These are phyloP conservation scores for Boletus rubropictus DNA, from an alignment of 768 basidiomycete genomes.

Conservation along the genomic window DNA sequence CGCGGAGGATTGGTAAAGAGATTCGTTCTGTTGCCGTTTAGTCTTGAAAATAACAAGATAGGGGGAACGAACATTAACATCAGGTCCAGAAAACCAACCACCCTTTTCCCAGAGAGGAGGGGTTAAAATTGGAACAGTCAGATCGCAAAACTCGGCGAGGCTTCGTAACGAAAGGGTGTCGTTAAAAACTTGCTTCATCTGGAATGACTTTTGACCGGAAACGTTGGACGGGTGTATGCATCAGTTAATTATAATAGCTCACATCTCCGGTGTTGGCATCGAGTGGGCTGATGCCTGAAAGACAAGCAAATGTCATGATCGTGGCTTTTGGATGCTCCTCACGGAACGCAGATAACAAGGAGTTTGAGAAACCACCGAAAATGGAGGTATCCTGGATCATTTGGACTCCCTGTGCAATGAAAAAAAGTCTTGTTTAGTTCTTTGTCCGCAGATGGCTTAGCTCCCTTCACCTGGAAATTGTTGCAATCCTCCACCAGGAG, in stretches of 20 bases:
- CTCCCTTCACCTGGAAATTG: slow-evolving; percentile 52
- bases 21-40: slow-evolving; percentile 25
- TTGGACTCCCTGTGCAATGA: slow-evolving; percentile 59
- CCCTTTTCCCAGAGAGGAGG: slow-evolving; percentile 39
- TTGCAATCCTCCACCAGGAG: slow-evolving; percentile 71
- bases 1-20: slow-evolving; percentile 49
- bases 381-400: slow-evolving; percentile 52
- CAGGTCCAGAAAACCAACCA: slow-evolving; percentile 22
- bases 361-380: slow-evolving; percentile 61
- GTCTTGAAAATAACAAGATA: slow-evolving; percentile 4
- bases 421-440: neutral
- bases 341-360: slow-evolving; percentile 53
- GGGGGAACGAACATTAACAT: slow-evolving; percentile 16
- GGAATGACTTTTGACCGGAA: slow-evolving; percentile 27
- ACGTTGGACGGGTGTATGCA: slow-evolving; percentile 1
- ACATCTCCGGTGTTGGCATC: slow-evolving; percentile 41
- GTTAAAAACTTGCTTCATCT: slow-evolving; percentile 46
- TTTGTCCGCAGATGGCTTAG: neutral
- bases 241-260: slow-evolving; percentile 18
- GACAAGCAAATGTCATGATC: slow-evolving; percentile 48
- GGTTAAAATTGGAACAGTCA: slow-evolving; percentile 47
- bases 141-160: slow-evolving; percentile 43
- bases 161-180: slow-evolving; percentile 56
- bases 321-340: slow-evolving; percentile 69
- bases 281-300: slow-evolving; percentile 41